Evolutionary conservation across 2,329 filamentous ascomycete genomes (phyloP).

Genomic region (Furcasterigmium sp.): DNA sequence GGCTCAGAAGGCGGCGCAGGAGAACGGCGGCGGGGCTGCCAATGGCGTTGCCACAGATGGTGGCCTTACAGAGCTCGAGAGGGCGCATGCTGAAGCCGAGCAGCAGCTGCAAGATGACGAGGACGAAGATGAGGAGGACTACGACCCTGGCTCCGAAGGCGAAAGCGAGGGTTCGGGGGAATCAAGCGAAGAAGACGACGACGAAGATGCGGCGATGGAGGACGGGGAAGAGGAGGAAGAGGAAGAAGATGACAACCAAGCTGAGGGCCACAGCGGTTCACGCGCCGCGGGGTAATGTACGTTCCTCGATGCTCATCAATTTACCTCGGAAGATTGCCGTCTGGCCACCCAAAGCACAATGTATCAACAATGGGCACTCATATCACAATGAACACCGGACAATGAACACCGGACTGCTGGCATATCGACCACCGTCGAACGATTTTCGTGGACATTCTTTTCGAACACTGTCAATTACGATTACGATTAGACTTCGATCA

Average conservation of each 20-base stretch:
- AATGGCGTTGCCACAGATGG: constrained; percentile 27
- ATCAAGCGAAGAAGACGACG: constrained; percentile 46
- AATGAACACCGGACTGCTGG: too few relatives aligned
- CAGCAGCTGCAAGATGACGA: constrained; percentile 54
- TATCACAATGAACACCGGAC: too few relatives aligned
- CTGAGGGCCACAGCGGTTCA: too few relatives aligned
- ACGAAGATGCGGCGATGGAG: constrained; percentile 42
- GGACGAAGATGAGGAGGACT: constrained; percentile 61
- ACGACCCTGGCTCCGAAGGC: constrained; percentile 56
- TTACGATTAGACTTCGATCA: too few relatives aligned
- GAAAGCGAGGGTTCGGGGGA: constrained; percentile 53
- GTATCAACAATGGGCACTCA: too few relatives aligned
- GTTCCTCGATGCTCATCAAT: too few relatives aligned
- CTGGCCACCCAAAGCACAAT: too few relatives aligned
- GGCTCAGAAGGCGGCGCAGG: constrained; percentile 34
- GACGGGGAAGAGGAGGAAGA: constrained; percentile 35
- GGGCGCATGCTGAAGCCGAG: constrained; percentile 45
- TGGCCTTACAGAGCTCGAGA: constrained; percentile 42
- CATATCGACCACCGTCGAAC: too few relatives aligned
- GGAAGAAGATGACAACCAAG: constrained; percentile 25
- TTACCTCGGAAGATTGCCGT: too few relatives aligned
- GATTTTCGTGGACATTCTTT: too few relatives aligned
- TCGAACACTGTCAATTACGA: too few relatives aligned
- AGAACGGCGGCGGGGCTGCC: constrained; percentile 29
- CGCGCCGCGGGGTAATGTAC: too few relatives aligned